phyloP scores from a whole-genome alignment of 176 grass and related monocot genomes.

The Pontederia crassipes region DNA sequence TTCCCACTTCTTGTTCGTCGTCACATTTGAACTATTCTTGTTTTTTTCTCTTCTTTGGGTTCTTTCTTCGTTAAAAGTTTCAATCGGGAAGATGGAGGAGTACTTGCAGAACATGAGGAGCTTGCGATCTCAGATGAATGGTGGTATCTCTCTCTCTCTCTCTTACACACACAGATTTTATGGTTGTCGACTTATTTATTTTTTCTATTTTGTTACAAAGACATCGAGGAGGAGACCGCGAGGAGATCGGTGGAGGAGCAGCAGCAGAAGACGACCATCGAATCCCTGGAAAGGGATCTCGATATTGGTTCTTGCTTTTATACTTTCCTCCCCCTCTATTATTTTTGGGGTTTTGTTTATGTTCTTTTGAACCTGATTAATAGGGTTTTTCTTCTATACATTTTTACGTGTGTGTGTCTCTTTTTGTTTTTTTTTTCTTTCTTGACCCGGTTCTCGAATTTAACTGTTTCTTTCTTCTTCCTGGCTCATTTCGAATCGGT shows the following conservation, averaged over 20 bases:
- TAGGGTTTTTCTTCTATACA: background rate
- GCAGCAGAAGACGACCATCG: conserved; percentile 58
- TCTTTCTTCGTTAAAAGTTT: background rate
- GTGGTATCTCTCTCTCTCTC: conserved; percentile 20
- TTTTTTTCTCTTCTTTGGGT: too few relatives aligned
- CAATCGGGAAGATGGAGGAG: conserved; percentile 45
- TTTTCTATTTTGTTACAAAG: conserved; percentile 16
- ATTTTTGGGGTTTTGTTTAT: background rate
- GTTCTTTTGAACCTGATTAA: background rate
- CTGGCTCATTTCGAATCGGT: background rate
- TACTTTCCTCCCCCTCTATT: background rate
- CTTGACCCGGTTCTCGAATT: too few relatives aligned
- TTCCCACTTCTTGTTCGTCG: too few relatives aligned
- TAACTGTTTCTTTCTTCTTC: background rate
- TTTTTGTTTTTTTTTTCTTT: too few relatives aligned
- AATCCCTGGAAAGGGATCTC: conserved; percentile 38
- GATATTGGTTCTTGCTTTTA: conserved; percentile 32
- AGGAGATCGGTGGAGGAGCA: conserved; percentile 81
- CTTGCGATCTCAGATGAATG: conserved; percentile 68
- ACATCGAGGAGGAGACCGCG: conserved; percentile 61
- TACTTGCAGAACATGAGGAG: conserved; percentile 77
- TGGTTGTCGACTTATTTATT: background rate
- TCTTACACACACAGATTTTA: background rate
- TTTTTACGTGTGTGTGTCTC: too few relatives aligned
- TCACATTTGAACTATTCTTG: too few relatives aligned